A percentile compares a stretch with the other conserved stretches of the same genome.
phyloP scores from a whole-genome alignment of 106 monocot species.

The Allium cepa region DNA sequence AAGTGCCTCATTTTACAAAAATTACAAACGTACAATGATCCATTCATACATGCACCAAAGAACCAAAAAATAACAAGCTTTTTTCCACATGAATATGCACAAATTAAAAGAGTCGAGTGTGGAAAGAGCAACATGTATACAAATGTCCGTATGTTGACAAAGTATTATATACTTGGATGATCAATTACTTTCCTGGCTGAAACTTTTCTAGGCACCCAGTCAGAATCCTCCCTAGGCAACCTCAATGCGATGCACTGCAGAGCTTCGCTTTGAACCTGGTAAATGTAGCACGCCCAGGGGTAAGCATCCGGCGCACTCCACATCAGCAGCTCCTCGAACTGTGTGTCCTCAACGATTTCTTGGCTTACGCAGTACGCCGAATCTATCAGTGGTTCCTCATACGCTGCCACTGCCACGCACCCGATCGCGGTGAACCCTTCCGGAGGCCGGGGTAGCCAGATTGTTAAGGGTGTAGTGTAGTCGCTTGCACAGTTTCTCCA shows the following conservation, averaged over 20 bases:
- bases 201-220: constrained; percentile 58
- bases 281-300: constrained; percentile 88
- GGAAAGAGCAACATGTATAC: no score
- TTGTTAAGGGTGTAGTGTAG: constrained; percentile 54
- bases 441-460: constrained; percentile 87
- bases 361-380: constrained; percentile 52
- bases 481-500: constrained; percentile 96
- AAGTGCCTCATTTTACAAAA: no score
- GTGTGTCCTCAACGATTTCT: constrained; percentile 41
- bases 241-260: constrained; percentile 75
- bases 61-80: no score
- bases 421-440: constrained; percentile 78
- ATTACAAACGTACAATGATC: no score
- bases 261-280: constrained; percentile 82
- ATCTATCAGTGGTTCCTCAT: constrained; percentile 55
- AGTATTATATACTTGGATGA: no score
- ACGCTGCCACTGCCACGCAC: constrained; percentile 71
- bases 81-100: no score
- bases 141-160: no score
- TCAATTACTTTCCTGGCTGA: constrained; percentile 3
- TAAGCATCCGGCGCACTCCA: constrained; percentile 78
- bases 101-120: no score
- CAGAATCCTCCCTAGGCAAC: constrained; percentile 51
- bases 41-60: no score
- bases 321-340: constrained; percentile 60